Conservation (phyloP, 805 yeast genomes). For the Saturnispora saitoi region DNA sequence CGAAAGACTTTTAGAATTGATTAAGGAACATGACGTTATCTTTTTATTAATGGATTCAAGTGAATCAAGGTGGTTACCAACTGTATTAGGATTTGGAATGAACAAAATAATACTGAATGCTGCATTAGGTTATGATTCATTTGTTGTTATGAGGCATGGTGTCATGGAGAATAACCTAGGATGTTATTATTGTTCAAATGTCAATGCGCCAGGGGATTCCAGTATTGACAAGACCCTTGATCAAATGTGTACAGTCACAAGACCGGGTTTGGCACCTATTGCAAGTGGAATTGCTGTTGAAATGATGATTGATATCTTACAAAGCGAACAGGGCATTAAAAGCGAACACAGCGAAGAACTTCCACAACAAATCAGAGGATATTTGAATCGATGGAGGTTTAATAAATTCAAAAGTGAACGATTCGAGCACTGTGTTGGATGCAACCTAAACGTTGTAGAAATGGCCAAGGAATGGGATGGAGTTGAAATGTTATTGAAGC, state of each 20-base stretch:
- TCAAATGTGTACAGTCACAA: slow-evolving; percentile 97
- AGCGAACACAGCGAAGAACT: slow-evolving; percentile 19
- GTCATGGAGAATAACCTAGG: slow-evolving; percentile 43
- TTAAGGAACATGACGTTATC: slow-evolving; percentile 63
- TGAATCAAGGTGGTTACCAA: slow-evolving; percentile 97
- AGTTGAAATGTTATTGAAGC: slow-evolving; percentile 60
- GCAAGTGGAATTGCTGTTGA: slow-evolving; percentile 88
- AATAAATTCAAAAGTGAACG: slow-evolving; percentile 62
- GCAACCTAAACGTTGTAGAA: slow-evolving; percentile 54
- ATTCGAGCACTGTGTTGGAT: slow-evolving; percentile 78
- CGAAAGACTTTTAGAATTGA: slow-evolving; percentile 41
- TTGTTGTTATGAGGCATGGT: slow-evolving; percentile 91
- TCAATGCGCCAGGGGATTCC: slow-evolving; percentile 88
- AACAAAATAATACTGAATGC: slow-evolving; percentile 78
- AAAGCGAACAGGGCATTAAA: background rate
- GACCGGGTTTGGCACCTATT: slow-evolving; percentile 90
- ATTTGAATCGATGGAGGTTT: slow-evolving; percentile 55
- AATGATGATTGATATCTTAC: slow-evolving; percentile 55
- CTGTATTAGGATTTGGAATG: slow-evolving; percentile 62
- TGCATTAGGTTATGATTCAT: slow-evolving; percentile 92
- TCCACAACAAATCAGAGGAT: slow-evolving; percentile 92
- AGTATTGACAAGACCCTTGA: slow-evolving; percentile 83
- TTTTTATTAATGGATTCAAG: slow-evolving; percentile 88
- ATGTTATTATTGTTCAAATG: slow-evolving; percentile 93
- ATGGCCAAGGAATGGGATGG: slow-evolving; percentile 65